Conservation (phyloP, 495 filamentous ascomycete species). For the Pseudevernia furfuracea region DNA sequence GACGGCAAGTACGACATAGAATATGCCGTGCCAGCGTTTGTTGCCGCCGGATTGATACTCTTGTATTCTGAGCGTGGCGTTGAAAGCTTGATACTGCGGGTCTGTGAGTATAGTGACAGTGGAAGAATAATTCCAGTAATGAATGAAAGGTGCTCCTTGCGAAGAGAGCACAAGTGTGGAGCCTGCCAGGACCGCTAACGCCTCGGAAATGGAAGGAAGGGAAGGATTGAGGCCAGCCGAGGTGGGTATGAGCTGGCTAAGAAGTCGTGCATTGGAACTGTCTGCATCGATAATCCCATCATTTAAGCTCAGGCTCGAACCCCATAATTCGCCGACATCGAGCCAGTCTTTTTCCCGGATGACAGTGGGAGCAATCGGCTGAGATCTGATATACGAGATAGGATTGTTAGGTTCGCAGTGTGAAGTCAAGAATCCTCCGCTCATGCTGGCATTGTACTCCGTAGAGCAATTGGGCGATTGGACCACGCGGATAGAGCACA, state of each 20-base stretch:
- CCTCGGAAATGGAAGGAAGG: slow-evolving; percentile 58
- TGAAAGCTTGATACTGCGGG: slow-evolving; percentile 45
- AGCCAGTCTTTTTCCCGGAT: slow-evolving; percentile 45
- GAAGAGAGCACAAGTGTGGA: slow-evolving; percentile 53
- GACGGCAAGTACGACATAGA: slow-evolving; percentile 53
- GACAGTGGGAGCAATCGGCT: slow-evolving; percentile 31
- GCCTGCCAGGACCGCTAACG: slow-evolving; percentile 57
- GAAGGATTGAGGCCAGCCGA: slow-evolving; percentile 31
- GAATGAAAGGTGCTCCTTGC: slow-evolving; percentile 47
- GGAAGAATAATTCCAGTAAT: slow-evolving; percentile 47
- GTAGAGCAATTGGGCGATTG: slow-evolving; percentile 55
- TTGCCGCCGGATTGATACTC: slow-evolving; percentile 56
- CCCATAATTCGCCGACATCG: slow-evolving; percentile 52
- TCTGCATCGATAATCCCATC: slow-evolving; percentile 51
- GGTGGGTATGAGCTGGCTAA: slow-evolving; percentile 46
- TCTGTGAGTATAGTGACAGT: slow-evolving; percentile 28
- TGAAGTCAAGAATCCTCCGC: slow-evolving; percentile 45
- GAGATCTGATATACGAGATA: slow-evolving; percentile 43
- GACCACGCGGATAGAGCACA: slow-evolving; percentile 56
- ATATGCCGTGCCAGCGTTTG: slow-evolving; percentile 50
- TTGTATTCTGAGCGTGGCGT: slow-evolving; percentile 47
- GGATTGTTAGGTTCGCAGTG: no score
- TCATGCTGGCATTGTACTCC: slow-evolving; percentile 48
- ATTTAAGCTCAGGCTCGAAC: slow-evolving; percentile 48
- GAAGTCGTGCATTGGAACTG: slow-evolving; percentile 54